phyloP scores from a whole-genome alignment of 2,329 filamentous ascomycete species.

The Colletotrichum kahawae region DNA sequence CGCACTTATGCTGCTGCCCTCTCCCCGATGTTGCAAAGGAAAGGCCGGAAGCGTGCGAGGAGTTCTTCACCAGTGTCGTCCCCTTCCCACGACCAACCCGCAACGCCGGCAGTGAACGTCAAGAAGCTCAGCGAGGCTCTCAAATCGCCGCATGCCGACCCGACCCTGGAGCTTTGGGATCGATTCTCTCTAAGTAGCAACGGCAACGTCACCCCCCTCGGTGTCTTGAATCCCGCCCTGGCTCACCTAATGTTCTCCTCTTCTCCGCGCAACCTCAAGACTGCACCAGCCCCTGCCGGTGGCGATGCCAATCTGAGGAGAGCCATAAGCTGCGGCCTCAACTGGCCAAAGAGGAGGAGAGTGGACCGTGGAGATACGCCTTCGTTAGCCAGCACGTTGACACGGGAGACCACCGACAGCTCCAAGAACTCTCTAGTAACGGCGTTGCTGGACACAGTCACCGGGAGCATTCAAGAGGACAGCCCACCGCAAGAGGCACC shows the following conservation, averaged over 20 bases:
- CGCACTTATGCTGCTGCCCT: slow-evolving; percentile 43
- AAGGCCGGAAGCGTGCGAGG: slow-evolving; percentile 69
- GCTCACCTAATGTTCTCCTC: slow-evolving; percentile 73
- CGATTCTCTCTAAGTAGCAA: slow-evolving; percentile 65
- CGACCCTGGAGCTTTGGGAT: slow-evolving; percentile 78
- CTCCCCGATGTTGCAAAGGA: slow-evolving; percentile 55
- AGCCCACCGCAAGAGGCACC: slow-evolving; percentile 34
- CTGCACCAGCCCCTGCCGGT: slow-evolving; percentile 39
- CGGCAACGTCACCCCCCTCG: slow-evolving; percentile 44
- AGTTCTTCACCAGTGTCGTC: slow-evolving; percentile 78
- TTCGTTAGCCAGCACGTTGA: slow-evolving; percentile 36
- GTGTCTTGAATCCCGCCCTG: slow-evolving; percentile 60
- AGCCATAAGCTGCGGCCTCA: slow-evolving; percentile 70
- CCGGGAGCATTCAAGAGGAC: slow-evolving; percentile 53
- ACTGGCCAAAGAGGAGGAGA: slow-evolving; percentile 75
- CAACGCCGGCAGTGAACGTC: slow-evolving; percentile 58
- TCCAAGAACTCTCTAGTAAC: slow-evolving; percentile 64
- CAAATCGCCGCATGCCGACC: slow-evolving; percentile 73
- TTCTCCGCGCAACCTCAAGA: slow-evolving; percentile 65
- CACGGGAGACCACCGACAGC: slow-evolving; percentile 49
- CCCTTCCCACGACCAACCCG: slow-evolving; percentile 55
- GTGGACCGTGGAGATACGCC: slow-evolving; percentile 51
- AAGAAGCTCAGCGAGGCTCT: slow-evolving; percentile 63
- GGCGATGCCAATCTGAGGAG: slow-evolving; percentile 60
- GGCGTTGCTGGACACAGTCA: slow-evolving; percentile 70